Percentiles rank a stretch among this genome's conserved stretches.
These are phyloP conservation scores for Leccinum pseudoinsigne DNA, from an alignment of 1,284 basidiomycete species.

Conservation along the genomic window DNA sequence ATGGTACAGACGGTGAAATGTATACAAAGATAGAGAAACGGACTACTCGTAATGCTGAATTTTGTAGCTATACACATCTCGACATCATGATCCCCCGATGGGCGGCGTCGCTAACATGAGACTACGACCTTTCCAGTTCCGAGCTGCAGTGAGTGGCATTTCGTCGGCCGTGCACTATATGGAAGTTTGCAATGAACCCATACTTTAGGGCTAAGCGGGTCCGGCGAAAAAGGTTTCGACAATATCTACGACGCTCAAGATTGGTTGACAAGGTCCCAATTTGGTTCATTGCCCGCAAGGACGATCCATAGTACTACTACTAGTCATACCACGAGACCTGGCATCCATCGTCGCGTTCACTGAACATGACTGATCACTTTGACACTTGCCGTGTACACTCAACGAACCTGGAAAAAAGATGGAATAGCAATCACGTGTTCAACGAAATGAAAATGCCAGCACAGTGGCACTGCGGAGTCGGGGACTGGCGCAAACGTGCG, in stretches of 20 bases:
- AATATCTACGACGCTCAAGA: constrained; percentile 29
- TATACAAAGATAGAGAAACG: no score
- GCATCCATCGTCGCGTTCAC: no score
- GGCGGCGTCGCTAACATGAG: no score
- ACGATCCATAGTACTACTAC: constrained; percentile 6
- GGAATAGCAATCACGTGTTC: no score
- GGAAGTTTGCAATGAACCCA: constrained; percentile 4
- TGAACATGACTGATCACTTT: no score
- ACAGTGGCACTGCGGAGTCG: no score
- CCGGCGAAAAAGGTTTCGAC: constrained; percentile 35
- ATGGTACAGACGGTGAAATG: no score
- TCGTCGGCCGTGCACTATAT: neutral
- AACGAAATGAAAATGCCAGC: no score
- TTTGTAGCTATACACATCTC: neutral
- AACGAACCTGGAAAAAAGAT: no score
- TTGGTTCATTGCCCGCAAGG: constrained; percentile 11
- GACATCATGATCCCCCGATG: neutral
- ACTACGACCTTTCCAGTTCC: constrained; percentile 19
- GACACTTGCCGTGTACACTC: no score
- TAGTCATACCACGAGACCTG: constrained; percentile 10
- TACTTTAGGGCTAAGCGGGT: constrained; percentile 33
- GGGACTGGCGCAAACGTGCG: no score
- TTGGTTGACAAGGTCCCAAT: constrained; percentile 28
- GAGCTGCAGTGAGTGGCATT: constrained; percentile 24
- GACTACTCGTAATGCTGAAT: no score